Conservation (phyloP, 2,329 filamentous ascomycete genomes). For the Dactylellina leptospora region DNA sequence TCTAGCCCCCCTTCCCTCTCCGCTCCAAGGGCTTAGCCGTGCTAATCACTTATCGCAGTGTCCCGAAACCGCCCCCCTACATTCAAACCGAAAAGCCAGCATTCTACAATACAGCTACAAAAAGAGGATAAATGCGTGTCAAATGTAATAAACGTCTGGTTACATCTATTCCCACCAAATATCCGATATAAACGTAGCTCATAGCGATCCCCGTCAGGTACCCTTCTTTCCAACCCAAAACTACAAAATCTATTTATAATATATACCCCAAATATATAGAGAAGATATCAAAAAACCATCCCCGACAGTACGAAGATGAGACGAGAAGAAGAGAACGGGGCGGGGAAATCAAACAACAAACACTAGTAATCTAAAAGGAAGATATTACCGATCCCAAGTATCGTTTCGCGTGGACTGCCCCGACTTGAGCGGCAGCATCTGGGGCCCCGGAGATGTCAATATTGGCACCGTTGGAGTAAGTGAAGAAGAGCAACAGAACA, state of each 20-base stretch:
- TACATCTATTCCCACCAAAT: neutral
- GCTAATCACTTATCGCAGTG: no score
- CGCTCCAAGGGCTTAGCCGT: no score
- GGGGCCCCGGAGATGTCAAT: constrained; percentile 13
- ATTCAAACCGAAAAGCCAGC: no score
- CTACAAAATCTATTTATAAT: constrained; percentile 43
- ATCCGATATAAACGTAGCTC: constrained; percentile 2
- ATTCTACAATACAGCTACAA: no score
- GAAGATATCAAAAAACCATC: constrained; percentile 23
- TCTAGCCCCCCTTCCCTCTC: no score
- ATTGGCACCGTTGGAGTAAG: constrained; percentile 22
- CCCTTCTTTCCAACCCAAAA: constrained; percentile 54
- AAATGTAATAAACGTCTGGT: neutral
- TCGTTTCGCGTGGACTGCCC: constrained; percentile 18
- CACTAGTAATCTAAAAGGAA: constrained; percentile 11
- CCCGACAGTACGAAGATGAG: no score
- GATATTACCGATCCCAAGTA: constrained; percentile 24
- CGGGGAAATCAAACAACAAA: constrained; percentile 6
- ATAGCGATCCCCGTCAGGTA: constrained; percentile 43
- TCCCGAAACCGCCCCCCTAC: no score
- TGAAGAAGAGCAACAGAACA: constrained; percentile 51
- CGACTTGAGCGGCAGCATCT: constrained; percentile 7
- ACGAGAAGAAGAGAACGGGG: neutral
- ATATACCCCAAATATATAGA: constrained; percentile 32
- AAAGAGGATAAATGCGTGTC: neutral